Conservation (phyloP, 2,329 filamentous ascomycete genomes). For the Phaeosphaeriaceae sp. region DNA sequence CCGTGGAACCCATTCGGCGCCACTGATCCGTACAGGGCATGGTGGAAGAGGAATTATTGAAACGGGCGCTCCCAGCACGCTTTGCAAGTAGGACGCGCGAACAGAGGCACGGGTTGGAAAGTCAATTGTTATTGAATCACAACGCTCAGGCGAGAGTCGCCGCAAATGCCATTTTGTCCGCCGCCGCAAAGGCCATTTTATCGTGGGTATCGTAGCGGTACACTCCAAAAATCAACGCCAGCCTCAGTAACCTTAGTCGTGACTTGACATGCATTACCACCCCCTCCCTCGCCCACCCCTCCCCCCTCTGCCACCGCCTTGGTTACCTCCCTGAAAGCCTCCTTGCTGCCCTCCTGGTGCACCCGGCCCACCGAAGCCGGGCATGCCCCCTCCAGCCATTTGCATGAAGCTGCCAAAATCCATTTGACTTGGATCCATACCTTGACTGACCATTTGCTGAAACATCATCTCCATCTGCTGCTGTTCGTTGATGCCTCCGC, state of each 20-base stretch:
- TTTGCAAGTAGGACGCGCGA: neutral
- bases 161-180: constrained; percentile 2
- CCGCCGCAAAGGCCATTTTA: constrained; percentile 12
- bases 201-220: constrained; percentile 30
- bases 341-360: constrained; percentile 33
- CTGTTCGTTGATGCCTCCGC: constrained; percentile 56
- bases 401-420: constrained; percentile 45
- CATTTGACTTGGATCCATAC: constrained; percentile 47
- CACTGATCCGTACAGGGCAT: neutral
- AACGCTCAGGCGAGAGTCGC: neutral
- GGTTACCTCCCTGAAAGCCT: constrained; percentile 37
- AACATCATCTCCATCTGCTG: constrained; percentile 67
- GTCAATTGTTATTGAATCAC: neutral
- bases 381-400: constrained; percentile 43
- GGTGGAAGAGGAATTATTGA: neutral
- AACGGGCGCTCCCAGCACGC: neutral
- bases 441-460: constrained; percentile 60
- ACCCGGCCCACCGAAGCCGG: constrained; percentile 29
- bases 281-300: constrained; percentile 34
- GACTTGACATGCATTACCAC: constrained; percentile 16
- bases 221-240: constrained; percentile 10
- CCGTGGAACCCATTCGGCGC: neutral
- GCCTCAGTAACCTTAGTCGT: neutral
- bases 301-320: constrained; percentile 36
- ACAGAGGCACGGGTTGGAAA: neutral